Evolutionary conservation across 768 basidiomycete genomes (phyloP), one percentile per base, ranked within the genome.

Genomic region (Boletus fagicola): DNA sequence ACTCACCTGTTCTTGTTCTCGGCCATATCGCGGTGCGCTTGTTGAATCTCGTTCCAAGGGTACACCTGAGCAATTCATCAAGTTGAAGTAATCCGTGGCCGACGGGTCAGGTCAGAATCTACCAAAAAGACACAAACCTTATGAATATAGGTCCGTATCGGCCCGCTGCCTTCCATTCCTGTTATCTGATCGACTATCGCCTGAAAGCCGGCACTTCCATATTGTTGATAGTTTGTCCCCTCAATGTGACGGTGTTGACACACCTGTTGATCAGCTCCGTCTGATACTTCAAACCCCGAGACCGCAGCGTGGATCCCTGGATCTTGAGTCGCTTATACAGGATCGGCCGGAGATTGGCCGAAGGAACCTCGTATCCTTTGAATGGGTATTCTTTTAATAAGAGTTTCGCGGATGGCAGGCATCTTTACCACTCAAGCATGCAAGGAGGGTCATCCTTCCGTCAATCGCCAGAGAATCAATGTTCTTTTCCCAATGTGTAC

Each of bases 21-120:
- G 68, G 89, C 85, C 88, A 98, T 94, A 73, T 91, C 91, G 58
- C 79, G 77, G 60, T 93, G 92, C 2, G 93, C 94, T 31, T 82
- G 81, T 64, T 84, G 83, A 50, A 96, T 90, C 50, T 90, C 78
- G 13, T 80, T 79, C 91, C 90, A 93, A 2, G 83, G 78, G 73
- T 87, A 95, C 18, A 91, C 84, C 90, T 92, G 58, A 40, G 11
- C 47, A 57, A 36, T 35, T n/a, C n/a, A n/a, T n/a, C 51, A 5
- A 42, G 16, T 35, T 43, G 51, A 46, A 38, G 30, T 38, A 11
- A 13, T 59, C 60, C 60, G 58, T 64, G 20, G 31, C 49, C 49
- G 49, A 53, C 59, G 62, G 64, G 28, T 53, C 44, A 57, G 24
- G 44, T 44, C 40, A 55, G 54, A 62, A 55, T 59, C 20, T 51